Evolutionary conservation across 345 rosid species (phyloP), one percentile per base, ranked within the genome.

Genomic region (Eucalyptus camaldulensis): DNA sequence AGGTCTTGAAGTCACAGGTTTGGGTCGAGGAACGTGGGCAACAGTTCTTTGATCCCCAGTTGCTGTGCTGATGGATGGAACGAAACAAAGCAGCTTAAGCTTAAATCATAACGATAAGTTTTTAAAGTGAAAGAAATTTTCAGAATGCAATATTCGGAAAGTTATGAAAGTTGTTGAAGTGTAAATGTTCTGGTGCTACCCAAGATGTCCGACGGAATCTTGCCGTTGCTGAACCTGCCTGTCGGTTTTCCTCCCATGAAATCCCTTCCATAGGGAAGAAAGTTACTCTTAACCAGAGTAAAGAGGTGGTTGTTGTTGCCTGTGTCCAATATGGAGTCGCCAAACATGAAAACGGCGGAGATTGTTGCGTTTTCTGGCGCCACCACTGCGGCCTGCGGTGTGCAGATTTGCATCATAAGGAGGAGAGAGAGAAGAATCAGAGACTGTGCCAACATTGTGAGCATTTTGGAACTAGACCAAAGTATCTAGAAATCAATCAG

Each of bases 291-390:
- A 4, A 90, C 81, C 16, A 86, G 10, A 29, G 95, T 89, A 3
- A 10, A 2, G 16, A 90, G 88, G 45, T 90, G 15, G 87, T 91
- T 92, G 90, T 90, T 93, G 89, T 94, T 94, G 33, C 93, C 92
- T 3, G 94, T 90, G 87, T 94, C 94, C 16, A 92, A 87, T 24
- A 93, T 86, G 21, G 95, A 94, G 87, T 94, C 94, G 54, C 94
- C 94, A 27, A 94, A 93, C 72, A 90, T 69, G 54, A 93, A 40
- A 21, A 91, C 80, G 13, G 93, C 92, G 2, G 90, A 86, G 85
- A 91, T 44, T 31, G 92, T 87, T 3, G 29, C 13, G 12, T 93
- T 93, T 9, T 65, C 54, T 2, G 91, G 94, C 21, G 88, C 87
- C 89, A 21, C 58, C 10, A 67, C 88, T 27, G 14, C 4, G 3